Evolutionary conservation across 345 rosid genomes (phyloP), one percentile per base, ranked within the genome.

Genomic region (Arabidopsis arenosa): DNA sequence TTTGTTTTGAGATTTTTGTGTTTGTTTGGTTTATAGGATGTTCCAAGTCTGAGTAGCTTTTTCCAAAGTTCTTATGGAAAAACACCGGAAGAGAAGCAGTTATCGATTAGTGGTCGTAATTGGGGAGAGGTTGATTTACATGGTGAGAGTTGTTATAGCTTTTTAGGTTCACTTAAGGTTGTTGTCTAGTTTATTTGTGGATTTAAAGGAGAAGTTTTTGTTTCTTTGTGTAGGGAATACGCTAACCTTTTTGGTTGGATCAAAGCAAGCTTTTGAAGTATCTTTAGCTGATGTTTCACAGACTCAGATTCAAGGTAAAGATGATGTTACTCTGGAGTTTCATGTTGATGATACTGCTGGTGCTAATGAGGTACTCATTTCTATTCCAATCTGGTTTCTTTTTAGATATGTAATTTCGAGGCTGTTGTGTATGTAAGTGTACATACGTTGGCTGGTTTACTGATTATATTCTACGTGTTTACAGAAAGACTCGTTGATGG

Each of bases 281-380:
- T 93, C 98, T 2, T 74, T 93, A 68, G 91, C 99, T 26, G 98
- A 95, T 80, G 99, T 95, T 60, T 81, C 97, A 0, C 99, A 95
- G 59, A 88, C 96, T 47, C 96, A 92, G 77, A 75, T 92, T 76
- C 98, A 89, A 82, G 98, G 97, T 63, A 93, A 95, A 77, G 89
- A 89, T 78, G 98, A 95, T 78, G 99, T 95, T 51, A 63, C 88
- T 30, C 83, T 95, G 86, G 94, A 95, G 89, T 95, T 95, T 84
- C 99, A 95, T 73, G 91, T 90, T 47, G 97, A 92, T 89, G 99
- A 95, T 76, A 92, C 96, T 10, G 85, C 97, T 66, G 98, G 99
- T 75, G 99, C 96, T 63, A 95, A 90, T 79, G 99, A 92, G 96
- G 99, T 92, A 48, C 28, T 30, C 7, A 15, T 40, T 73, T 39